Evolutionary conservation across 768 basidiomycete genomes (phyloP), one percentile per base, ranked within the genome.

Genomic region (Lyophyllum decastes): DNA sequence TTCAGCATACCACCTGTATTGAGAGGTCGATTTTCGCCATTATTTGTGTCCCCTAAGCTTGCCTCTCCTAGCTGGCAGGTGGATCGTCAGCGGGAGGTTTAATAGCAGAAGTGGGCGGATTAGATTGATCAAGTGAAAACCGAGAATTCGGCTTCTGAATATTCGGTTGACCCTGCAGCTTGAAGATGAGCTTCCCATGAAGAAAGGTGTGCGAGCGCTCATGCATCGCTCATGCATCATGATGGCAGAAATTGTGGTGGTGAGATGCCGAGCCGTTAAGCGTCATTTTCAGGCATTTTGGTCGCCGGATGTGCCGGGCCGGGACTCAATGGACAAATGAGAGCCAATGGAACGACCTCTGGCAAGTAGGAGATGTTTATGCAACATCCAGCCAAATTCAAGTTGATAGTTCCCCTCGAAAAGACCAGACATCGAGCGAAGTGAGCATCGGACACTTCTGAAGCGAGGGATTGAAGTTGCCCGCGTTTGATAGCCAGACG

Each of bases 141-240:
- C 52, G 45, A 48, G 49, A 17, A 26, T 52, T 52, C 4, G 48
- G 24, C 45, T 35, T 55, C 11, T 47, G 22, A 33, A 19, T 10
- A 27, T 7, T 48, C 2, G 38, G 48, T 41, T 59, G 57, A 22
- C 61, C n/a, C n/a, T n/a, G n/a, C n/a, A n/a, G n/a, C 61, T 12
- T 59, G 46, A 35, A 52, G 46, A 26, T 60, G 48, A 22, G 59
- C 44, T 14, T 51, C 47, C 21, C 52, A 45, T 9, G 63, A 56
- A 8, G 21, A 68, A 66, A 16, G 67, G 62, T 9, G 56, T 60
- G 16, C 67, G 64, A 27, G 62, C 61, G 38, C 65, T 68, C 62
- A 62, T 64, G 9, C 44, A n/a, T n/a, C n/a, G n/a, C n/a, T n/a
- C n/a, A n/a, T n/a, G n/a, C n/a, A 51, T 30, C 14, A 46, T 14